Evolutionary conservation across 202 grass and related monocot genomes (phyloP), one percentile per base, ranked within the genome.

Genomic region (Brachypodium distachyon): DNA sequence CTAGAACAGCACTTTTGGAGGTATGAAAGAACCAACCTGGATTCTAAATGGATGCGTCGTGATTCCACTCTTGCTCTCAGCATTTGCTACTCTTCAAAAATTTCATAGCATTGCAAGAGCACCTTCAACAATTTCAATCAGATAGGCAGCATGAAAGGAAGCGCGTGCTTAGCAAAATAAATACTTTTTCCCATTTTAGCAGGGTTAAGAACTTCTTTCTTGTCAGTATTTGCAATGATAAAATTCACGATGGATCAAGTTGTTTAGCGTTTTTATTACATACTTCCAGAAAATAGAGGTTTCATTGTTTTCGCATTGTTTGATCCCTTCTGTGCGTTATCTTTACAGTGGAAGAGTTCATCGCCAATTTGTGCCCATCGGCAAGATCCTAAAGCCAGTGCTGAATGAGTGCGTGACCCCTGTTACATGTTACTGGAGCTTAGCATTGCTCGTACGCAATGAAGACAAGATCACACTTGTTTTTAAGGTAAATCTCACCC

Each of bases 1-100:
- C 61, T 92, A 62, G 89, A 95, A 63, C 72, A 82, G 78, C 91
- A 89, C 74, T 94, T 77, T 70, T 90, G 89, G 91, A 94, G 86
- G 94, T 84, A 89, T 70, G 77, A 22, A 62, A 56, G 37, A 73
- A 54, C 34, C 8, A 63, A 21, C 65, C 9, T 75, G 6, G 23
- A 59, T 50, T 67, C 2, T 49, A 49, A n/a, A 29, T 60, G 28
- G 21, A 29, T 16, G 38, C 7, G 4, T 73, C 28, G 8, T 25
- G 3, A 21, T 23, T 80, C 0, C 55, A 14, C 55, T 44, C 1
- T 19, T 57, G 16, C 50, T 50, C 11, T 36, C 34, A 63, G 6
- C 12, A 52, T 78, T 69, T 67, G 18, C 29, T 6, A 5, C 16
- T 72, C 14, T 1, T 77, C 3, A 39, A 77, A n/a, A 51, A 18